phyloP scores from a whole-genome alignment of 768 basidiomycete species.

The Lactarius vividus region DNA sequence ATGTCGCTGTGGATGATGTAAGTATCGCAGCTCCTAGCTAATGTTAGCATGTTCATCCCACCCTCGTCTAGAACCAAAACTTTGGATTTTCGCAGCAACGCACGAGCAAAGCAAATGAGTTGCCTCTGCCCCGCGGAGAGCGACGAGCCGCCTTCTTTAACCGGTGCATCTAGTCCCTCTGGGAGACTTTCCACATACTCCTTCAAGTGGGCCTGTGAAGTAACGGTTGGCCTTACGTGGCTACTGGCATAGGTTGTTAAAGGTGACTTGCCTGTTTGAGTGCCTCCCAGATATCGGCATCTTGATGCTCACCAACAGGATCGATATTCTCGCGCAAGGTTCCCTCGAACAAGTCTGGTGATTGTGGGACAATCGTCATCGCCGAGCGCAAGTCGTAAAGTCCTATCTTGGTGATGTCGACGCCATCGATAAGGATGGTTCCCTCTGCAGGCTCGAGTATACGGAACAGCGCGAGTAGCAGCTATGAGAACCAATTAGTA shows the following conservation, averaged over 20 bases:
- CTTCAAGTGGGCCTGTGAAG: constrained; percentile 58
- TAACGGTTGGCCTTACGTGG: neutral
- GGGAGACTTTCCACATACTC: constrained; percentile 63
- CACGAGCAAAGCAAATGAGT: constrained; percentile 84
- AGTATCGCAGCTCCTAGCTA: constrained; percentile 5
- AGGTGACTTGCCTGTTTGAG: constrained; percentile 56
- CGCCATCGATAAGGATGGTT: constrained; percentile 66
- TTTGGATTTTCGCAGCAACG: constrained; percentile 78
- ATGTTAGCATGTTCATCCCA: constrained; percentile 30
- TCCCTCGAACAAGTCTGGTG: constrained; percentile 54
- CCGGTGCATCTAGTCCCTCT: constrained; percentile 66
- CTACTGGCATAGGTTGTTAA: constrained; percentile 1
- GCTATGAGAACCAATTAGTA: constrained; percentile 34
- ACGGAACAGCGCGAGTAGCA: constrained; percentile 71
- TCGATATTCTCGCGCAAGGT: constrained; percentile 87
- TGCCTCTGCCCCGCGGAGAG: constrained; percentile 85
- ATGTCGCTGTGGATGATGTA: constrained; percentile 55
- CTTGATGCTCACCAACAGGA: constrained; percentile 69
- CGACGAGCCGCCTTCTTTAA: constrained; percentile 78
- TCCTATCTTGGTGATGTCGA: constrained; percentile 76
- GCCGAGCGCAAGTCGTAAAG: constrained; percentile 71
- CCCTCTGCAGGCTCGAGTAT: constrained; percentile 71
- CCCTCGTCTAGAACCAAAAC: constrained; percentile 94
- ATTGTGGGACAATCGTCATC: constrained; percentile 57
- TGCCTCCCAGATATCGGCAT: constrained; percentile 85